A percentile compares a stretch with the other conserved stretches of the same genome.
phyloP scores from a whole-genome alignment of 1,284 basidiomycete genomes.

The Taiwanofungus camphoratus region DNA sequence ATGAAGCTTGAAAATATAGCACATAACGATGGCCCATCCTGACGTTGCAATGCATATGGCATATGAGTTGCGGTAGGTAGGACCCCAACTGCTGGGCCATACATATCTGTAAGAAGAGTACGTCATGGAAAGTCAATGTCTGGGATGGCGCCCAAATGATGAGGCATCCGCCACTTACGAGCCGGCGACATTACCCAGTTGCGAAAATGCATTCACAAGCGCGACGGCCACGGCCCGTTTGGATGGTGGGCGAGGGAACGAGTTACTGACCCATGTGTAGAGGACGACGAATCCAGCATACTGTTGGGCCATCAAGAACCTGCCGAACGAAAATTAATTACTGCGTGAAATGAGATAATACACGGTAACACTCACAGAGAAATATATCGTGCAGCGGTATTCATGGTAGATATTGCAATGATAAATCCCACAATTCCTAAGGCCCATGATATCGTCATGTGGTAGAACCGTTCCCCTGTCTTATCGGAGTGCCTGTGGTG shows the following conservation, averaged over 20 bases:
- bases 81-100: conserved; percentile 38
- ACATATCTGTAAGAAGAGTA: conserved; percentile 31
- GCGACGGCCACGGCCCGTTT: conserved; percentile 76
- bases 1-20: conserved; percentile 46
- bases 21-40: conserved; percentile 45
- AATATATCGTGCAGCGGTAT: conserved; percentile 60
- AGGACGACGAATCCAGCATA: conserved; percentile 68
- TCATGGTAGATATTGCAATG: conserved; percentile 69
- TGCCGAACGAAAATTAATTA: no score
- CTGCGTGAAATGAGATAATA: no score
- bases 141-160: neutral
- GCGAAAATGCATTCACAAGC: conserved; percentile 65
- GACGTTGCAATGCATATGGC: conserved; percentile 48
- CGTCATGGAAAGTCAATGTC: neutral
- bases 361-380: conserved; percentile 47
- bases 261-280: conserved; percentile 69
- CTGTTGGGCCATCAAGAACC: conserved; percentile 73
- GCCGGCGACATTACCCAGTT: conserved; percentile 69
- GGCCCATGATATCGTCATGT: conserved; percentile 48
- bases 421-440: conserved; percentile 72
- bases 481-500: conserved; percentile 62
- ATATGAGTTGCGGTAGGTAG: conserved; percentile 37
- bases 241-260: conserved; percentile 59
- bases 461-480: conserved; percentile 58
- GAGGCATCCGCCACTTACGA: conserved; percentile 32